Base-by-base conservation (phyloP, 441 rosid species). In the Pelargonium exstipulatum region DNA sequence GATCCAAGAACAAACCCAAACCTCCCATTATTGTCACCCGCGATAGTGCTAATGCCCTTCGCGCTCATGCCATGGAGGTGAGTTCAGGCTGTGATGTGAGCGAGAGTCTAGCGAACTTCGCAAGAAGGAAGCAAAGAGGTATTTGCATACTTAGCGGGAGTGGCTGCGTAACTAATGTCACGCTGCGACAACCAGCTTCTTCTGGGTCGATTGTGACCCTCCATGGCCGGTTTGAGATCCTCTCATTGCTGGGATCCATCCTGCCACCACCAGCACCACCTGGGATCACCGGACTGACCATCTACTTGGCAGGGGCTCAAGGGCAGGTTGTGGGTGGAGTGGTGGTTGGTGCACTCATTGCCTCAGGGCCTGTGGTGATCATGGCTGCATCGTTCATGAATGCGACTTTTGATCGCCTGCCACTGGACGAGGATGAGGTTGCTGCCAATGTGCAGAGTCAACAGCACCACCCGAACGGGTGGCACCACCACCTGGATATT, bases 1-100 rank as follows among this genome's bases (percentile, higher is more conserved):
- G 94, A n/a, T 85, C 94, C 51, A 88, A 85, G 66, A 88, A 86
- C 86, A 88, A 88, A 78, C 94, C 91, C 0, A 88, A 88, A 71
- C 94, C 90, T 10, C 91, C 94, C 43, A 82, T 88, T 32, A 83
- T 86, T 5, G 78, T 87, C 60, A 86, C 94, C n/a, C 78, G 86
- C n/a, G 94, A 88, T 73, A 85, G 90, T 62, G 87, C 90, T 16
- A 86, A 85, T 64, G 86, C 94, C 0, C 86, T 88, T 65, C 76
- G 87, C 24, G 88, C 88, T 8, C 84, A 88, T 12, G 91, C 94
- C 40, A 83, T 86, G 85, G 90, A 88, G 81, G 84, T 88, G 60
- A 83, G 81, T 73, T 85, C 91, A 0, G 91, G 91, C 13, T 83
- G 86, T 29, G 89, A 87, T 16, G 83, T 87, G n/a, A 78, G 71